Evolutionary conservation across 164 flowering plant species (phyloP), one percentile per base, ranked within the genome.

Genomic region (Macadamia tetraphylla): DNA sequence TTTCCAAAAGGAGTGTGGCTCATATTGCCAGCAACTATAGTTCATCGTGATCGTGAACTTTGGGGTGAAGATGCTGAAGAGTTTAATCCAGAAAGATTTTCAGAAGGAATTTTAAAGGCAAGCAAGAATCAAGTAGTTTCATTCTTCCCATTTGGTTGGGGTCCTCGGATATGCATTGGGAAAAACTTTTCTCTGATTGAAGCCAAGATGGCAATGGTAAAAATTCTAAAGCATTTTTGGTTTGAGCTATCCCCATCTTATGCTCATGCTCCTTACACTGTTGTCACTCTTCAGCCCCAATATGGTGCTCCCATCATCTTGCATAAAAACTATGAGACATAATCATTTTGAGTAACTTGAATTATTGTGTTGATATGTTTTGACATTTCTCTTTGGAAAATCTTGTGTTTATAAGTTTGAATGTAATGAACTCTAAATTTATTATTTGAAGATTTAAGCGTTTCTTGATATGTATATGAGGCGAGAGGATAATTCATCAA

Each of bases 61-160:
- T 71, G 74, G 74, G 74, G 74, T 23, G 69, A 71, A 1, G 74
- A 71, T 59, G 74, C 56, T 3, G 48, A 67, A 53, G 66, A 66
- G 31, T 71, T 71, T 60, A 71, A 71, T 7, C 74, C 69, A 18
- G 74, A 65, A 48, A 65, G 74, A 48, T 71, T 71, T 35, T 35
- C 60, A 8, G 53, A 31, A 23, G 74, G 74, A 40, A 23, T 71
- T 56, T 56, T 64, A 31, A 67, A 67, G 13, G 74, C 74, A 15
- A 58, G 69, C 18, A 71, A 71, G 53, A 66, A 66, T 42, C 74
- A 40, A 65, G 49, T 66, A 65, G 49, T 66, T 3, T 15, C 64
- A 7, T 71, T 71, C 60, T 71, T 71, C 56, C 69, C 69, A 18
- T 71, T 71, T 52, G 29, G 74, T 66, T 65, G 74, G 74, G 74